Conservation (phyloP, 768 basidiomycete genomes). For the Auriscalpium vulgare region DNA sequence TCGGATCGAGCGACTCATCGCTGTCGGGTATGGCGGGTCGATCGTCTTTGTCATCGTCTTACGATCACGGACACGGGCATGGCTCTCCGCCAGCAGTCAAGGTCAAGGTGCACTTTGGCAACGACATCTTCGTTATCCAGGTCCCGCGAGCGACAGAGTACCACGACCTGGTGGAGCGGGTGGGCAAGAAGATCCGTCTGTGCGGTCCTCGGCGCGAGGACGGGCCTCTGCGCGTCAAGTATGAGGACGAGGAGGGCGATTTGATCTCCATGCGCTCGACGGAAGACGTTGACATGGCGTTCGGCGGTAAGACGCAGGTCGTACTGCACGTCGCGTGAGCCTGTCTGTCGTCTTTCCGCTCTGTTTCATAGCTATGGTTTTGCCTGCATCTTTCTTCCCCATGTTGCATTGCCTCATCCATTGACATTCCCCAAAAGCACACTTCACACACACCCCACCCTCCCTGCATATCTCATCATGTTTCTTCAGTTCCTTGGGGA, state of each 20-base stretch:
- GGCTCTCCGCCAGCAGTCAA: constrained; percentile 45
- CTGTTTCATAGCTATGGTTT: constrained; percentile 2
- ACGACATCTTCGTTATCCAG: constrained; percentile 93
- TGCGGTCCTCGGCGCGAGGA: constrained; percentile 79
- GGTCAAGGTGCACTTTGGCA: constrained; percentile 91
- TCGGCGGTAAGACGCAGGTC: constrained; percentile 81
- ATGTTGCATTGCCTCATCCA: constrained; percentile 9
- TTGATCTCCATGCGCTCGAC: constrained; percentile 82
- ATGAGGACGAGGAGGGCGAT: constrained; percentile 90
- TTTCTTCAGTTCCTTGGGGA: constrained; percentile 4
- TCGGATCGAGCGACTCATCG: constrained; percentile 84
- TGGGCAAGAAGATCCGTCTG: constrained; percentile 86
- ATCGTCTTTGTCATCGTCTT: constrained; percentile 42
- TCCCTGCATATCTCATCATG: constrained; percentile 8
- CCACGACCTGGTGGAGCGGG: constrained; percentile 78
- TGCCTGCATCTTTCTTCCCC: neutral
- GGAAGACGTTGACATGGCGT: constrained; percentile 92
- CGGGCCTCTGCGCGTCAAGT: constrained; percentile 78
- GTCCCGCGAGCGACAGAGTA: constrained; percentile 76
- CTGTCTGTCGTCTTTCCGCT: neutral
- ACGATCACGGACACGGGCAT: constrained; percentile 34
- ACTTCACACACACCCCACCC: constrained; percentile 1
- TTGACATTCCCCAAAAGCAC: neutral
- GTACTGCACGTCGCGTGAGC: constrained; percentile 70
- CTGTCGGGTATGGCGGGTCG: constrained; percentile 41